Base-by-base conservation (phyloP, 371 early-diverging fungal species). In the Parasitella parasitica region DNA sequence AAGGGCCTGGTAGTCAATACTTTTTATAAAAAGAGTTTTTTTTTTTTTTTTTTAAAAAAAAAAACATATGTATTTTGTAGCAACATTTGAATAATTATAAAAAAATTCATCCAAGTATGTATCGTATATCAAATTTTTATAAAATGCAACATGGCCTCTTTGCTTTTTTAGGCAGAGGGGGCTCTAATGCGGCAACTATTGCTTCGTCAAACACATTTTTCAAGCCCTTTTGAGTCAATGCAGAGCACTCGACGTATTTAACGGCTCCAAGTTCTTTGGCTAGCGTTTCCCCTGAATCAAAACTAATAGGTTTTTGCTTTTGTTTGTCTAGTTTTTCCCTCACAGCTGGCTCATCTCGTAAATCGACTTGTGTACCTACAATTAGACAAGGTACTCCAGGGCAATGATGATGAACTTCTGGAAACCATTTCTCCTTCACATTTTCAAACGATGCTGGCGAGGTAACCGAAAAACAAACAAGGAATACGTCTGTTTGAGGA, bases 161-260 rank as follows among this genome's bases (percentile, higher is more conserved):
- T 66, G 88, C 85, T 80, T 90, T 89, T 80, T 88, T 89, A 63
- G 87, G 80, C 20, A 83, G 82, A 22, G 96, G 97, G 27, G 98
- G 97, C 66, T 95, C 96, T 62, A 98, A 75, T 30, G 97, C 98
- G n/a, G 97, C 98, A 28, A 97, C 94, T 69, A 98, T 97, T 7
- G 98, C 98, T 76, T 98, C 97, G 73, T 97, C 98, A 85, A 98
- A 98, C 27, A 99, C 98, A 71, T 99, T 97, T 79, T 97, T 96
- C 59, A 99, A 80, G 5, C 99, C 89, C 70, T 91, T 89, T 72
- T 96, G 98, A 32, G 97, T 97, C 66, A 96, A 77, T 24, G 99
- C 96, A 54, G 96, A 96, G 71, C 98, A 99, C 71, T 99, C 99
- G 48, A 99, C 91, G 75, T 97, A 99, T 78, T 95, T 96, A 65